phyloP scores from a whole-genome alignment of 345 rosid species.

The Hibiscus mutabilis region DNA sequence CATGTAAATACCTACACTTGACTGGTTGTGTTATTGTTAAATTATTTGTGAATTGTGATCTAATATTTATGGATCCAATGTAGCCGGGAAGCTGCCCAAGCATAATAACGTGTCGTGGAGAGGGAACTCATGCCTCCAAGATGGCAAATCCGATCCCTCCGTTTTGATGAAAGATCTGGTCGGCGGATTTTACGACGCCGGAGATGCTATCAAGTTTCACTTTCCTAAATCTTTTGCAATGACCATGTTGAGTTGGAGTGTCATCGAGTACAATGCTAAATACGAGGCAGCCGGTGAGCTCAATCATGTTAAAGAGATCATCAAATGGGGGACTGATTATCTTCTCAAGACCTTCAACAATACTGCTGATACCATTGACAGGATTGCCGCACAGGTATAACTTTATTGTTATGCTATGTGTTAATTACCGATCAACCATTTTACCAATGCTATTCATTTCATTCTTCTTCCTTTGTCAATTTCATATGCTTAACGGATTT shows the following conservation, averaged over 20 bases:
- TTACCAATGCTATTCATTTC: not conserved
- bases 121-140: slow-evolving; percentile 71
- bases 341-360: slow-evolving; percentile 86
- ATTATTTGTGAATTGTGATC: not conserved
- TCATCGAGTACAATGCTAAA: slow-evolving; percentile 87
- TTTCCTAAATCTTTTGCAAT: slow-evolving; percentile 85
- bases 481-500: not conserved
- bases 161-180: slow-evolving; percentile 53
- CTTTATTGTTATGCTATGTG: not conserved
- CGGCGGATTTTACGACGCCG: slow-evolving; percentile 92
- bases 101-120: slow-evolving; percentile 96
- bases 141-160: slow-evolving; percentile 58
- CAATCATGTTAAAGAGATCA: slow-evolving; percentile 72
- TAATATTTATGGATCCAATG: not conserved
- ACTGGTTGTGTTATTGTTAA: not conserved
- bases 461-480: not conserved
- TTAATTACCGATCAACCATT: not conserved
- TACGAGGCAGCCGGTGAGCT: slow-evolving; percentile 95
- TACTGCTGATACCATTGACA: slow-evolving; percentile 60
- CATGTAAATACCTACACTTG: not conserved
- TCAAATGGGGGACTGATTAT: slow-evolving; percentile 94
- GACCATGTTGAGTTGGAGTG: slow-evolving; percentile 99
- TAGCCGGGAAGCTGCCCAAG: slow-evolving; percentile 88
- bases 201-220: slow-evolving; percentile 91
- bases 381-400: slow-evolving; percentile 59